Evolutionary conservation across 1,284 basidiomycete genomes (phyloP).

Genomic region (Moesziomyces antarcticus): DNA sequence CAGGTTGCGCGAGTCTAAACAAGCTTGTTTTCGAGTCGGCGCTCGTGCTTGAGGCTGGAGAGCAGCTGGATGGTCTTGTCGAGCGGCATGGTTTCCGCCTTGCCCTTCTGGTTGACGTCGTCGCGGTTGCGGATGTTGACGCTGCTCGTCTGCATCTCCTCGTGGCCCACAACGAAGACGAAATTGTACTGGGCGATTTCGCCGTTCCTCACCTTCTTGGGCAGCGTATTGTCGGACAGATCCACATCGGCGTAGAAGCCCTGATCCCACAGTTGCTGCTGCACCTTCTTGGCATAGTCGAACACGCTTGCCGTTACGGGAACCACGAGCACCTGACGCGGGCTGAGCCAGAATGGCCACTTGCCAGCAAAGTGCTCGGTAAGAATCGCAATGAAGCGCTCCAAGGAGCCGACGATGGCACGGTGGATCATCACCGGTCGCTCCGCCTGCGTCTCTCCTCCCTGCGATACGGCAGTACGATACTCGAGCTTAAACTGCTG

Average conservation of each 20-base stretch:
- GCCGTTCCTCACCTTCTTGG: conserved; percentile 82
- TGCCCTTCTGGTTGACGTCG: conserved; percentile 60
- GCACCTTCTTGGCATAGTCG: conserved; percentile 87
- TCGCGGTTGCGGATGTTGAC: conserved; percentile 89
- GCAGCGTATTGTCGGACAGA: conserved; percentile 88
- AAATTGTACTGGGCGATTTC: conserved; percentile 80
- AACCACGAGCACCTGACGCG: conserved; percentile 91
- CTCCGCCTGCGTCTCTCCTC: conserved; percentile 70
- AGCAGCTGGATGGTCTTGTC: conserved; percentile 51
- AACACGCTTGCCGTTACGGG: conserved; percentile 88
- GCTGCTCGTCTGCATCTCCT: conserved; percentile 83
- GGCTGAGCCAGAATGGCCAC: conserved; percentile 99
- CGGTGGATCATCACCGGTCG: conserved; percentile 98
- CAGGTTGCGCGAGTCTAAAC: too few relatives aligned
- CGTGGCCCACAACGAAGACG: conserved; percentile 94
- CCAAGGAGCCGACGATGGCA: conserved; percentile 92
- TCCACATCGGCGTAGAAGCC: conserved; percentile 93
- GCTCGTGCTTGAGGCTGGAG: conserved; percentile 50
- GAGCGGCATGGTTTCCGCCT: conserved; percentile 62
- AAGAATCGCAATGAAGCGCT: conserved; percentile 96
- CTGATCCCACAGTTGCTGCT: conserved; percentile 75
- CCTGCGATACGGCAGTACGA: conserved; percentile 72
- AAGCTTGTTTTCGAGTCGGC: conserved; percentile 59
- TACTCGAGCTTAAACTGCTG: conserved; percentile 96
- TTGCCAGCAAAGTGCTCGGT: conserved; percentile 98